A percentile compares a stretch with the other conserved stretches of the same genome.
Conservation (phyloP, 1,284 basidiomycete species). For the Wolfiporia cocos region DNA sequence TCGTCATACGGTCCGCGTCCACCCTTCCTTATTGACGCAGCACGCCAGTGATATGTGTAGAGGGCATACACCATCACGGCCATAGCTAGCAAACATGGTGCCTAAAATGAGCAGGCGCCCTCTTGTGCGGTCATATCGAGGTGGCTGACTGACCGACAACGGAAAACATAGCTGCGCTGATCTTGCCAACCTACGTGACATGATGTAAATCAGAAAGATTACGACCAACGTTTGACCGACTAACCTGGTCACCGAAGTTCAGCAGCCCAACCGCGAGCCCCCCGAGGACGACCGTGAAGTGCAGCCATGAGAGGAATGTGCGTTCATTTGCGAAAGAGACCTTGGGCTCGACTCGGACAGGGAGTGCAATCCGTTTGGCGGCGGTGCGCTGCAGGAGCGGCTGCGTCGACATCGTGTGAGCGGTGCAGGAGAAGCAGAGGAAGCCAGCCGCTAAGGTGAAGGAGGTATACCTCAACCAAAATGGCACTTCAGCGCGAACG, state of each 20-base stretch:
- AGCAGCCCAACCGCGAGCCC: constrained; percentile 93
- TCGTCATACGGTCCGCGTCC: constrained; percentile 97
- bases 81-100: constrained; percentile 57
- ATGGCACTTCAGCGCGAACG: constrained; percentile 25
- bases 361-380: constrained; percentile 91
- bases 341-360: constrained; percentile 91
- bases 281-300: constrained; percentile 92
- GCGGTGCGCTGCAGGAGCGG: constrained; percentile 96
- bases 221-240: constrained; percentile 14
- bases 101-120: constrained; percentile 3
- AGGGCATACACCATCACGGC: constrained; percentile 96
- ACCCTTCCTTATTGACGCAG: constrained; percentile 86
- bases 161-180: constrained; percentile 91
- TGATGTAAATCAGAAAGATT: neutral
- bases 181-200: constrained; percentile 71
- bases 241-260: constrained; percentile 92
- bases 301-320: constrained; percentile 95
- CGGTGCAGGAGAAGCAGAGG: constrained; percentile 9
- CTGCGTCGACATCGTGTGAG: constrained; percentile 84
- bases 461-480: constrained; percentile 8
- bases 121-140: constrained; percentile 2
- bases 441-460: constrained; percentile 9
- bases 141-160: constrained; percentile 64
- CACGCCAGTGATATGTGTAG: constrained; percentile 95
- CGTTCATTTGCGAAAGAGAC: constrained; percentile 95